A percentile compares a stretch with the other conserved stretches of the same genome.
Evolutionary conservation across 768 basidiomycete species (phyloP).

Genomic region (Trichaptum fuscoviolaceum): DNA sequence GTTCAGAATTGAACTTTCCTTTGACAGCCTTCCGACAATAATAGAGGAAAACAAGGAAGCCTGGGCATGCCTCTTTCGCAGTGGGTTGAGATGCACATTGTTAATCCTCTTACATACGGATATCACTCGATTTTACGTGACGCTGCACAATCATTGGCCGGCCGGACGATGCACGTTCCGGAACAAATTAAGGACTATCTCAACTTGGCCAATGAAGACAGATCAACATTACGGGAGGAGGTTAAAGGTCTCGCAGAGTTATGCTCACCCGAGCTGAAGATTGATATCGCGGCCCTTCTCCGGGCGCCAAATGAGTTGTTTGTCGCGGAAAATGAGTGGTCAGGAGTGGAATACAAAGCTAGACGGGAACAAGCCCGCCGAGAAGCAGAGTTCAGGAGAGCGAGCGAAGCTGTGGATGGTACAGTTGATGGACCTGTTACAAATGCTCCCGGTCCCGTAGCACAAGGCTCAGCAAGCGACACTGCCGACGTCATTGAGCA

Average conservation of each 20-base stretch:
- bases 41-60: background rate
- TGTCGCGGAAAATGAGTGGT: constrained; percentile 31
- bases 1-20: constrained; percentile 12
- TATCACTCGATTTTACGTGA: constrained; percentile 33
- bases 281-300: constrained; percentile 42
- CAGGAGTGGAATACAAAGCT: constrained; percentile 24
- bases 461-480: constrained; percentile 1
- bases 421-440: background rate
- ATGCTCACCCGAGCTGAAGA: constrained; percentile 12
- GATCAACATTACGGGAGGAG: background rate
- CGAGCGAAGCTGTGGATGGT: constrained; percentile 13
- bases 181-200: background rate
- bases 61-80: constrained; percentile 32
- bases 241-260: background rate
- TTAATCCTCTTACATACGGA: constrained; percentile 36
- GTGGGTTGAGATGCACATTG: constrained; percentile 35
- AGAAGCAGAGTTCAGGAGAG: constrained; percentile 28
- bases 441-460: background rate
- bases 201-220: background rate
- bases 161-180: constrained; percentile 6
- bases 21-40: background rate
- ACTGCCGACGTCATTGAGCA: constrained; percentile 41
- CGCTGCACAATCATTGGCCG: constrained; percentile 14
- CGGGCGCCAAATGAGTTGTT: constrained; percentile 36
- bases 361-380: constrained; percentile 48